Conservation (phyloP, 345 rosid species). For the Moricandia arvensis region DNA sequence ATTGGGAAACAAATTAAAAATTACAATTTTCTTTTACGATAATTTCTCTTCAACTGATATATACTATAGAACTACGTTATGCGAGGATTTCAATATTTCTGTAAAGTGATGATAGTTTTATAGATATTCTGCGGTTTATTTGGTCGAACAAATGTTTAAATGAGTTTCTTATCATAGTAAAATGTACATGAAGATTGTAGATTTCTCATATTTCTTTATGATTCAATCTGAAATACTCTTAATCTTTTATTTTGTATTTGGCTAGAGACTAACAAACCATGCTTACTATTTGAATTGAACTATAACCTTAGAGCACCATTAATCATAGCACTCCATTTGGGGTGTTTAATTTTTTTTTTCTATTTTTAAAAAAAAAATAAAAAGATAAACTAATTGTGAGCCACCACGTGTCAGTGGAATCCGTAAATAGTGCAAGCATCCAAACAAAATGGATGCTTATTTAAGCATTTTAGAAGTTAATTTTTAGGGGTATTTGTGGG, state of each 20-base stretch:
- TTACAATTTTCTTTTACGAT: background rate
- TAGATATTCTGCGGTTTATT: background rate
- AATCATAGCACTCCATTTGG: too few species aligned
- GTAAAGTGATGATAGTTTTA: background rate
- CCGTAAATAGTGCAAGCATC: too few species aligned
- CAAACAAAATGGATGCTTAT: too few species aligned
- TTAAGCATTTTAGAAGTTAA: too few species aligned
- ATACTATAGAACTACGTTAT: background rate
- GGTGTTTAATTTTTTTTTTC: too few species aligned
- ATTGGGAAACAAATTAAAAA: background rate
- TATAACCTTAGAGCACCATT: background rate
- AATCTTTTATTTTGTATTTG: background rate
- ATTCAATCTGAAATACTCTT: background rate
- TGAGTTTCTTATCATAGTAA: background rate
- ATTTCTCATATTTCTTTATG: background rate
- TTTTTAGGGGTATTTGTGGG: too few species aligned
- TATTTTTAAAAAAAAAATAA: too few species aligned
- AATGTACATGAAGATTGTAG: background rate
- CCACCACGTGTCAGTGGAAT: too few species aligned
- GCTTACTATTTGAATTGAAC: background rate
- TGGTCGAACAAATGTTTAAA: background rate
- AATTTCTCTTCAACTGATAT: background rate
- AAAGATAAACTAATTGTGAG: too few species aligned
- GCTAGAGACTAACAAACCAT: background rate
- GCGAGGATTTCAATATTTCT: background rate